Percentiles rank a stretch among this genome's conserved stretches.
Evolutionary conservation across 495 filamentous ascomycete species (phyloP).

Genomic region (Daldinia loculata): DNA sequence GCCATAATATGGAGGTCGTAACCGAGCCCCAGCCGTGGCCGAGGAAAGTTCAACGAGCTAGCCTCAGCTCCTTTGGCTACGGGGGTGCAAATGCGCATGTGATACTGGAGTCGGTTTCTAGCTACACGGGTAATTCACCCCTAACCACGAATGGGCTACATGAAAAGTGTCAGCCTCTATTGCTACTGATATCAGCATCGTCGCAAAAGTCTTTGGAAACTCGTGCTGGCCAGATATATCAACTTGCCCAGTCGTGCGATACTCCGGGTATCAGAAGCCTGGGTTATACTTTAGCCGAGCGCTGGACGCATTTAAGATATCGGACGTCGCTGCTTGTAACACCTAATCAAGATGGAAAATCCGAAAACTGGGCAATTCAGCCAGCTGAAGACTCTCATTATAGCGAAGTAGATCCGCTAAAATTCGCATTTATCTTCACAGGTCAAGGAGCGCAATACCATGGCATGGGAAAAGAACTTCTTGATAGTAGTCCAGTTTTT

Average conservation of each 20-base stretch:
- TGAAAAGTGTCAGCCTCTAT: not conserved
- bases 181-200: not conserved
- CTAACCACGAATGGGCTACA: not conserved
- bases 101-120: not conserved
- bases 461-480: not conserved
- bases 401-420: not conserved
- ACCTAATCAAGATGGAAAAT: not conserved
- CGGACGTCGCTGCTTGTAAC: not conserved
- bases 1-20: not conserved
- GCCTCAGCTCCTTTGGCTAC: not conserved
- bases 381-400: not conserved
- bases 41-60: not conserved
- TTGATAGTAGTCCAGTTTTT: not conserved
- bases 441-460: not conserved
- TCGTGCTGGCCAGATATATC: not conserved
- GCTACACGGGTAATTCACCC: not conserved
- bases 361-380: not conserved
- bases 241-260: not conserved
- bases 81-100: not conserved
- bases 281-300: not conserved
- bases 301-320: not conserved
- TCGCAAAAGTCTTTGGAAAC: not conserved
- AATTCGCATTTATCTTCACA: not conserved
- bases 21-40: not conserved
- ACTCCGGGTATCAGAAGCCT: not conserved